These are phyloP conservation scores for Calonectria henricotiae DNA, from an alignment of 2,329 filamentous ascomycete genomes.

Conservation along the genomic window DNA sequence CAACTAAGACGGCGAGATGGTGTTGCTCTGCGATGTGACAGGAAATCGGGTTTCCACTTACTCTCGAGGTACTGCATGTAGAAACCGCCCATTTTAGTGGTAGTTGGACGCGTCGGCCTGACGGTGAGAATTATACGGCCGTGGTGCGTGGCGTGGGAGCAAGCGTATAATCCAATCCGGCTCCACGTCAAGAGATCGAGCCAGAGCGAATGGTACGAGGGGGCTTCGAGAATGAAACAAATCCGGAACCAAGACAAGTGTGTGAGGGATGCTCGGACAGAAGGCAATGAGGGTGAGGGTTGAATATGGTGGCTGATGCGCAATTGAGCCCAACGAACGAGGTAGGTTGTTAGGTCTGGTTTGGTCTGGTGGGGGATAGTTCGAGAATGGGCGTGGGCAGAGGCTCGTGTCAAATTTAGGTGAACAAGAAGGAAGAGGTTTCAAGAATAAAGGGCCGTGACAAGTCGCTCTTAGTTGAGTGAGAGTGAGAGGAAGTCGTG, in stretches of 20 bases:
- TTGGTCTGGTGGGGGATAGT: slow-evolving; percentile 8
- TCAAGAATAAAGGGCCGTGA: slow-evolving; percentile 45
- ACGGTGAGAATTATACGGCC: slow-evolving; percentile 40
- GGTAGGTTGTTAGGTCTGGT: slow-evolving; percentile 9
- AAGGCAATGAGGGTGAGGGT: slow-evolving; percentile 28
- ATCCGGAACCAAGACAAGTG: slow-evolving; percentile 1
- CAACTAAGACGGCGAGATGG: slow-evolving; percentile 44
- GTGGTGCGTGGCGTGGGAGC: slow-evolving; percentile 37
- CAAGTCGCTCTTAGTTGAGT: slow-evolving; percentile 36
- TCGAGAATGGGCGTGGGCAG: slow-evolving; percentile 14
- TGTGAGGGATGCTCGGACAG: slow-evolving; percentile 20
- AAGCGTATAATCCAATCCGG: slow-evolving; percentile 48
- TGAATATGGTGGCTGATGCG: slow-evolving; percentile 4
- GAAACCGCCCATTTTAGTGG: slow-evolving; percentile 73
- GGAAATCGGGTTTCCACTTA: slow-evolving; percentile 67
- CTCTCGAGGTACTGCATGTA: slow-evolving; percentile 83
- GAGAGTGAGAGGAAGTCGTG: slow-evolving; percentile 38
- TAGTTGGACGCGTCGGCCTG: slow-evolving; percentile 46
- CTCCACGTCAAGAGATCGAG: slow-evolving; percentile 36
- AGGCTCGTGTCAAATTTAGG: neutral
- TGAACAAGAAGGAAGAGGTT: slow-evolving; percentile 53
- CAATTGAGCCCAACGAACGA: slow-evolving; percentile 22
- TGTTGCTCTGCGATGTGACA: slow-evolving; percentile 32
- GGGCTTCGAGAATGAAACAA: slow-evolving; percentile 23
- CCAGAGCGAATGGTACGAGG: slow-evolving; percentile 32